Evolutionary conservation across 2,329 filamentous ascomycete species (phyloP).

Genomic region (Dactylellina cionopaga): DNA sequence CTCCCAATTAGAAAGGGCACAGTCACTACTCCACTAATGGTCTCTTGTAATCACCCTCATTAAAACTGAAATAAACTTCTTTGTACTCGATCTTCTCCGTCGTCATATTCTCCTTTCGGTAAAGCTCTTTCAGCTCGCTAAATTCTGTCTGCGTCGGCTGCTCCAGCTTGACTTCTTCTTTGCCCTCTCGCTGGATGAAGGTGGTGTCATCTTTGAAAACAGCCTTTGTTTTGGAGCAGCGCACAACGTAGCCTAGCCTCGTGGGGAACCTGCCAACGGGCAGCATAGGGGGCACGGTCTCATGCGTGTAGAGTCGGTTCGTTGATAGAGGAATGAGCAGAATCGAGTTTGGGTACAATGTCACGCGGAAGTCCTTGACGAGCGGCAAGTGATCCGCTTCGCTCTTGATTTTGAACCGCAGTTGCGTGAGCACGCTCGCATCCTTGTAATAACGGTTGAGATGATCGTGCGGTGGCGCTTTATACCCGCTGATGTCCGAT

Average conservation of each 20-base stretch:
- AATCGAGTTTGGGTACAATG: constrained; percentile 25
- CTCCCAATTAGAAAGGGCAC: neutral
- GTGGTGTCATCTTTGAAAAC: constrained; percentile 5
- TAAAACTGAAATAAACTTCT: constrained; percentile 14
- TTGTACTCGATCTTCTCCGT: constrained; percentile 19
- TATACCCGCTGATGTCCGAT: constrained; percentile 7
- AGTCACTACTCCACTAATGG: constrained; percentile 10
- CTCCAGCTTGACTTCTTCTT: constrained; percentile 10
- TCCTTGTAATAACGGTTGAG: constrained; percentile 18
- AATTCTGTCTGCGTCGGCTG: neutral
- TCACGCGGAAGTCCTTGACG: constrained; percentile 15
- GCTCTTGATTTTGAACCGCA: constrained; percentile 21
- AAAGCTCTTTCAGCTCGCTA: constrained; percentile 5
- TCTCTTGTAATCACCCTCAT: constrained; percentile 24
- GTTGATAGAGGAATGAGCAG: constrained; percentile 17
- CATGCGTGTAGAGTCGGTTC: constrained; percentile 28
- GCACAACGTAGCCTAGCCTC: constrained; percentile 19
- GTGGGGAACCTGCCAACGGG: constrained; percentile 27
- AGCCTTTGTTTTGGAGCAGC: constrained; percentile 23
- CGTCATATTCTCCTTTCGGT: constrained; percentile 13
- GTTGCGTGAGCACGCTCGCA: constrained; percentile 12
- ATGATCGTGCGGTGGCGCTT: constrained; percentile 4
- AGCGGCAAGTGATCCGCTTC: constrained; percentile 9
- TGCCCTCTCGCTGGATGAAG: constrained; percentile 9
- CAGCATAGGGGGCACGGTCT: constrained; percentile 18